Percentiles rank a stretch among this genome's conserved stretches.
Evolutionary conservation across 179 eudicot genomes (phyloP).

Genomic region (Corrigiola litoralis): DNA sequence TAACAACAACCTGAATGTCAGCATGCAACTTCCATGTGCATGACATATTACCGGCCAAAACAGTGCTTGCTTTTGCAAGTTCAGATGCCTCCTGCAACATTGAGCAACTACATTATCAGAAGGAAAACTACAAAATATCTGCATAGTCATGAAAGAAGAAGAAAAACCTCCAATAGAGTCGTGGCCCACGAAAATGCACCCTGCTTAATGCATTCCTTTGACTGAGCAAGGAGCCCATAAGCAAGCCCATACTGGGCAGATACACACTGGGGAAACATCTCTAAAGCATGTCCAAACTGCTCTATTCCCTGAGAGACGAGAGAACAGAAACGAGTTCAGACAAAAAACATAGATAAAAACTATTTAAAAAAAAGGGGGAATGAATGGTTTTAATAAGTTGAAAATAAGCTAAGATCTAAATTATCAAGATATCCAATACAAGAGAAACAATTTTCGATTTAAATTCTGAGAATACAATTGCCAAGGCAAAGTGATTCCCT

Average conservation of each 20-base stretch:
- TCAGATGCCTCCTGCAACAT: slow-evolving; percentile 74
- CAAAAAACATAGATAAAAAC: background rate
- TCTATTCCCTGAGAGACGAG: slow-evolving; percentile 60
- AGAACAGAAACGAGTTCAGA: background rate
- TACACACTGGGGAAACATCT: slow-evolving; percentile 52
- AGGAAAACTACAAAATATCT: background rate
- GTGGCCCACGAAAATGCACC: slow-evolving; percentile 97
- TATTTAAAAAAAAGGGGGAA: background rate
- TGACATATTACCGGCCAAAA: slow-evolving; percentile 65
- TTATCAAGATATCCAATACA: background rate
- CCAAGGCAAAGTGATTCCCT: too few relatives aligned
- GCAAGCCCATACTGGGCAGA: slow-evolving; percentile 93
- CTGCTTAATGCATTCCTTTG: slow-evolving; percentile 69
- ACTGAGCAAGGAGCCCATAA: slow-evolving; percentile 73
- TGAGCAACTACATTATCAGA: background rate
- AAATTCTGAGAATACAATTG: too few relatives aligned
- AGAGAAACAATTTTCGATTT: too few relatives aligned
- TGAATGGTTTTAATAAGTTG: too few relatives aligned
- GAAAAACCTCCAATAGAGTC: slow-evolving; percentile 79
- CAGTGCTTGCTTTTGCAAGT: slow-evolving; percentile 42
- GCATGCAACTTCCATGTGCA: slow-evolving; percentile 90
- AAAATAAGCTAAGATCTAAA: background rate
- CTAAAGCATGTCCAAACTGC: slow-evolving; percentile 70
- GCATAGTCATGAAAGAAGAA: slow-evolving; percentile 8
- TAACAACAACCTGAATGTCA: slow-evolving; percentile 70